Conservation (phyloP, 1,284 basidiomycete species). For the Cryptococcus sp. region DNA sequence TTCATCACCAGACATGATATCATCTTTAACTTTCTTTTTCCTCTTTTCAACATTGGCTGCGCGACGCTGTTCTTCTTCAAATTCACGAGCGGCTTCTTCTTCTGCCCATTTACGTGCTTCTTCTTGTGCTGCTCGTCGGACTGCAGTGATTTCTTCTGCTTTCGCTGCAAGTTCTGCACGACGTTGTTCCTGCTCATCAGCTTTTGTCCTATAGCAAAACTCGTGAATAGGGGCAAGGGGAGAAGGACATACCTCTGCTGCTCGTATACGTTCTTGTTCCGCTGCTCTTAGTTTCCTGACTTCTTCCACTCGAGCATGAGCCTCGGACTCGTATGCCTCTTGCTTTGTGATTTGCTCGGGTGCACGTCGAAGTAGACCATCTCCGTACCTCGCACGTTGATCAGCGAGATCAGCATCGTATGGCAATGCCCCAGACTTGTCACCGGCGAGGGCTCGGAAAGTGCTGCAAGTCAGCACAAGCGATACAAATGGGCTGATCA, state of each 20-base stretch:
- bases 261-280: constrained; percentile 44
- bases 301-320: constrained; percentile 66
- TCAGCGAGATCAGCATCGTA: constrained; percentile 82
- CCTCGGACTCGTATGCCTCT: constrained; percentile 66
- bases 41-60: constrained; percentile 17
- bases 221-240: neutral
- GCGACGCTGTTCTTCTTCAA: constrained; percentile 47
- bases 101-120: constrained; percentile 59
- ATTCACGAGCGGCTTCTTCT: constrained; percentile 43
- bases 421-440: constrained; percentile 65
- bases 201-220: constrained; percentile 58
- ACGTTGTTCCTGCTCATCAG: constrained; percentile 19
- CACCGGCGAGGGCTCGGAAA: constrained; percentile 73
- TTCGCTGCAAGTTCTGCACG: constrained; percentile 52
- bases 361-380: constrained; percentile 70
- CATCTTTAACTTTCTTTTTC: constrained; percentile 9
- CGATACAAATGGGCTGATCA: neutral
- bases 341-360: constrained; percentile 74
- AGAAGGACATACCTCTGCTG: constrained; percentile 32
- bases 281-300: constrained; percentile 54
- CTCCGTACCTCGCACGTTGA: constrained; percentile 80
- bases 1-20: constrained; percentile 18
- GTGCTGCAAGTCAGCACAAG: constrained; percentile 53
- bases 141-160: constrained; percentile 67
- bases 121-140: constrained; percentile 68